phyloP scores from a whole-genome alignment of 768 basidiomycete genomes.

The Naganishia randhawae region DNA sequence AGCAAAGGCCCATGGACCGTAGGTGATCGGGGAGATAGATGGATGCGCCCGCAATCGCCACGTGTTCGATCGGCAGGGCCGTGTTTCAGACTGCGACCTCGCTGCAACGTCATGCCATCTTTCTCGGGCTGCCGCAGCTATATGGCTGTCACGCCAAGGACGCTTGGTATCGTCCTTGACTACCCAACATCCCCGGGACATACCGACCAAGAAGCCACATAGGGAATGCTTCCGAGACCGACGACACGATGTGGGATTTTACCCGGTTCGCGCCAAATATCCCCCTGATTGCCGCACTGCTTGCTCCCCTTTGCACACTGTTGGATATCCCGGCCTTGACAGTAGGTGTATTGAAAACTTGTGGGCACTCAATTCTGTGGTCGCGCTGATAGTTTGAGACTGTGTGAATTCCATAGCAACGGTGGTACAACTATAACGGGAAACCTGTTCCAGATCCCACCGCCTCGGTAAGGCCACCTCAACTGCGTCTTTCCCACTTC shows the following conservation, averaged over 20 bases:
- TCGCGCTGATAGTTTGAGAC: background rate
- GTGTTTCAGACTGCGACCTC: background rate
- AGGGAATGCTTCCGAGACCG: background rate
- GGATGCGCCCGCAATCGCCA: no score
- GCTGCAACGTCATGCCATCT: no score
- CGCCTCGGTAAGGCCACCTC: slow-evolving; percentile 30
- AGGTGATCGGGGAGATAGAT: no score
- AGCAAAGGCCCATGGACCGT: no score
- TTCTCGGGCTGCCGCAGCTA: no score
- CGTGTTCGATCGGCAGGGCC: background rate
- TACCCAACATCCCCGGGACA: background rate
- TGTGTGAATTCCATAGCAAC: slow-evolving; percentile 33
- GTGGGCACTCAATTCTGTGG: no score
- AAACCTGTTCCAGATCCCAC: slow-evolving; percentile 40
- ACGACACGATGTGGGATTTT: slow-evolving; percentile 17
- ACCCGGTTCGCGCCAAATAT: background rate
- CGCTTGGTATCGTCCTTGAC: no score
- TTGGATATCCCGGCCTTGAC: slow-evolving; percentile 51
- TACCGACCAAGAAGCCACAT: background rate
- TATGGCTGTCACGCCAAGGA: no score
- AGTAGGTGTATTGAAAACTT: no score
- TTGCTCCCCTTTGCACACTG: slow-evolving; percentile 51
- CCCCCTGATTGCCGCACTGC: slow-evolving; percentile 44
- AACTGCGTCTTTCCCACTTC: slow-evolving; percentile 6
- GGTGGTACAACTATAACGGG: slow-evolving; percentile 45